phyloP scores from a whole-genome alignment of 805 yeast genomes.

The Tetrapisispora taiwanensis region DNA sequence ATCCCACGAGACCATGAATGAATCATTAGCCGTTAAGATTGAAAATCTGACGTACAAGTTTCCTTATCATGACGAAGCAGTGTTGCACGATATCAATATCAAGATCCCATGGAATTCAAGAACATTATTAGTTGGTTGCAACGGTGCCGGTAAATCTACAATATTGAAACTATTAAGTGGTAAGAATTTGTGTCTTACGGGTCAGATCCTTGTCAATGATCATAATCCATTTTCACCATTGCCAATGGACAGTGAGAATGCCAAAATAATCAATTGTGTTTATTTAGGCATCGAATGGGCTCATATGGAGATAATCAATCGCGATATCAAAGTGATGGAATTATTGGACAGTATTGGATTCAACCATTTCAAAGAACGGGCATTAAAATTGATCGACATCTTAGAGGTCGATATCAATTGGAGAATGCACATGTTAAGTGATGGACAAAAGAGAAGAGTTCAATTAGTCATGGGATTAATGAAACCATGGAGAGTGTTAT shows the following conservation, averaged over 20 bases:
- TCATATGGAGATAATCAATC: constrained; percentile 73
- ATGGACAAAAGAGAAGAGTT: constrained; percentile 91
- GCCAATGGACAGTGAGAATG: constrained; percentile 32
- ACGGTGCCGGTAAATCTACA: constrained; percentile 96
- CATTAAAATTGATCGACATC: constrained; percentile 64
- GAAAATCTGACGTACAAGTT: constrained; percentile 59
- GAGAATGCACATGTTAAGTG: constrained; percentile 88
- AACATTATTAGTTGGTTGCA: constrained; percentile 78
- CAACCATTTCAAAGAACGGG: constrained; percentile 59
- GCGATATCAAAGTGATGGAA: constrained; percentile 82
- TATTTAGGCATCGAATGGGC: constrained; percentile 98
- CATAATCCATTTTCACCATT: constrained; percentile 72
- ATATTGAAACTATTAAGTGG: constrained; percentile 79
- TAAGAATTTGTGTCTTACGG: constrained; percentile 71
- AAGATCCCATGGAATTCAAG: constrained; percentile 62
- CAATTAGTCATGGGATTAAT: constrained; percentile 89
- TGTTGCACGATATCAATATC: constrained; percentile 55
- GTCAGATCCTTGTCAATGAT: constrained; percentile 65
- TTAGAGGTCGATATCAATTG: constrained; percentile 80
- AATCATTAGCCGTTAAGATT: constrained; percentile 48
- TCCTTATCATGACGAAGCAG: constrained; percentile 46
- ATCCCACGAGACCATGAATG: no score
- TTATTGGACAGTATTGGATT: constrained; percentile 77
- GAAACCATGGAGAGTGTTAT: constrained; percentile 77
- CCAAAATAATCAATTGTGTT: constrained; percentile 43